Evolutionary conservation across 1,284 basidiomycete genomes (phyloP).

Genomic region (Sporisorium exsertum): DNA sequence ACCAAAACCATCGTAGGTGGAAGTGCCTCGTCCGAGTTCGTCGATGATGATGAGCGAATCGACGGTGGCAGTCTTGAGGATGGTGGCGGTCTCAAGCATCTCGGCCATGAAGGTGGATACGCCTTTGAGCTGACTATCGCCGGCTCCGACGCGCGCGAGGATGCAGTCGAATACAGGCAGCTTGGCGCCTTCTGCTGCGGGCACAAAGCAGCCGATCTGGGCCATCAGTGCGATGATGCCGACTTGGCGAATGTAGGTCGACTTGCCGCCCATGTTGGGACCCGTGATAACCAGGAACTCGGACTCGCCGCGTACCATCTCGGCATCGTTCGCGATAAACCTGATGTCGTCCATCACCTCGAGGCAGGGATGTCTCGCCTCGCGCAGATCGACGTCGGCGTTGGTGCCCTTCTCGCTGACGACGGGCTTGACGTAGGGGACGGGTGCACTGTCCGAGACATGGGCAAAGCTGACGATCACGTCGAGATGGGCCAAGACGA

Average conservation of each 20-base stretch:
- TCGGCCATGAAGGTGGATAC: conserved; percentile 99
- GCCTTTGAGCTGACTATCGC: conserved; percentile 96
- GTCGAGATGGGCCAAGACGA: conserved; percentile 88
- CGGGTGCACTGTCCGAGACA: conserved; percentile 86
- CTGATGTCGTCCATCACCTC: conserved; percentile 95
- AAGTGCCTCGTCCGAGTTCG: conserved; percentile 97
- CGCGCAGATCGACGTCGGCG: conserved; percentile 46
- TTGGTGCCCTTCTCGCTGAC: conserved; percentile 52
- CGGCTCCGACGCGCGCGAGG: conserved; percentile 93
- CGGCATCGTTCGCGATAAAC: conserved; percentile 94
- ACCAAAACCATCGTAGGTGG: conserved; percentile 98
- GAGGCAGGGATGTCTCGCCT: conserved; percentile 86
- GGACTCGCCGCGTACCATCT: conserved; percentile 82
- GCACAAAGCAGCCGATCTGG: conserved; percentile 94
- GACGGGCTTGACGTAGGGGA: conserved; percentile 86
- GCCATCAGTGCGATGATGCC: conserved; percentile 96
- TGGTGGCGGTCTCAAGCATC: conserved; percentile 97
- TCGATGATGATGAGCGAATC: conserved; percentile 98
- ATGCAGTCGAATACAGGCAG: conserved; percentile 97
- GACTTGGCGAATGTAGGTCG: conserved; percentile 73
- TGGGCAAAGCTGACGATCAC: conserved; percentile 90
- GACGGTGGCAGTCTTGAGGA: conserved; percentile 86
- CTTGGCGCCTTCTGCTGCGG: conserved; percentile 75
- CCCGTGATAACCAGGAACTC: conserved; percentile 88
- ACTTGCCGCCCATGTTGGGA: conserved; percentile 64